Percentiles rank a stretch among this genome's conserved stretches.
Evolutionary conservation across 1,284 basidiomycete species (phyloP).

Genomic region (Phlebopus sp.): DNA sequence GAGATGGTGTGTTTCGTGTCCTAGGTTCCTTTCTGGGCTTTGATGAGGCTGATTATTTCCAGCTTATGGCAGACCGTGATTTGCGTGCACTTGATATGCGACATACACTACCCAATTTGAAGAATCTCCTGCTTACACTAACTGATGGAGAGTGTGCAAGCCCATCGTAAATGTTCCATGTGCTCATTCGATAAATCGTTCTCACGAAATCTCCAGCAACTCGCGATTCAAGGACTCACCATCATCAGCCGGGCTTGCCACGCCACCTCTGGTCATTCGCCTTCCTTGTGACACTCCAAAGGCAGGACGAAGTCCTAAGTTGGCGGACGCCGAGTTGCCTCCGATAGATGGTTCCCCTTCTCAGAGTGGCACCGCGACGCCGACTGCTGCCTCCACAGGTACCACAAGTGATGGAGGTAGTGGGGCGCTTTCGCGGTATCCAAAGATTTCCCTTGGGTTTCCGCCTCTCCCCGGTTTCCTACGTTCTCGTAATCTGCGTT

Average conservation of each 20-base stretch:
- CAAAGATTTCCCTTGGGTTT: constrained; percentile 51
- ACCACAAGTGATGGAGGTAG: constrained; percentile 10
- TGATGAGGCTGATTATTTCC: constrained; percentile 10
- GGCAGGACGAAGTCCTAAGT: constrained; percentile 30
- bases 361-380: constrained; percentile 53
- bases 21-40: constrained; percentile 6
- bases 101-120: constrained; percentile 95
- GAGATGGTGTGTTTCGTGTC: constrained; percentile 67
- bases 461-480: constrained; percentile 64
- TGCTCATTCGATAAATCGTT: background rate
- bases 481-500: constrained; percentile 45
- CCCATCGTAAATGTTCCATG: constrained; percentile 40
- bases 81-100: constrained; percentile 89
- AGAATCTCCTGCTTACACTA: constrained; percentile 88
- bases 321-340: constrained; percentile 26
- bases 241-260: constrained; percentile 24
- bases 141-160: constrained; percentile 59
- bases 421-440: constrained; percentile 34
- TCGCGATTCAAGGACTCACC: constrained; percentile 23
- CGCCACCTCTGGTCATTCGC: constrained; percentile 21
- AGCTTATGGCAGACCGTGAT: constrained; percentile 90
- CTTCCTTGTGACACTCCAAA: constrained; percentile 32
- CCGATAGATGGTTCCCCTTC: constrained; percentile 39
- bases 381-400: constrained; percentile 36
- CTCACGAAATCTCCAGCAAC: constrained; percentile 22